Evolutionary conservation across 768 basidiomycete species (phyloP).

Genomic region (Podaxis carcinomalis): DNA sequence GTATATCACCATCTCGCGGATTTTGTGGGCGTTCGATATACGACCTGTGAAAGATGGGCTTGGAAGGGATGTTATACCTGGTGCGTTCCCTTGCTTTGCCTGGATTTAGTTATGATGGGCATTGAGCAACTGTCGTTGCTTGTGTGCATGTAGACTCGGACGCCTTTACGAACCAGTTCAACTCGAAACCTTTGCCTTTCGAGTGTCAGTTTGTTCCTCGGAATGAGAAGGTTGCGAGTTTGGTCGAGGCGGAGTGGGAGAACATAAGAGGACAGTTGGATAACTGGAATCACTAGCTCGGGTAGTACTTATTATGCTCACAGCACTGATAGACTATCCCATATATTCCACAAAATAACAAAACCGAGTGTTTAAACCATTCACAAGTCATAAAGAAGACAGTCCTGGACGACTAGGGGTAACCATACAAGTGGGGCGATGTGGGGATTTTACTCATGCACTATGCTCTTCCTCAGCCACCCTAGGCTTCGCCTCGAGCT

Average conservation of each 20-base stretch:
- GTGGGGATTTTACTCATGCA: too few relatives aligned
- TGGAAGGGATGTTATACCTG: slow-evolving; percentile 1
- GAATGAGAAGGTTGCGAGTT: slow-evolving; percentile 2
- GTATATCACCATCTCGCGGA: slow-evolving; percentile 20
- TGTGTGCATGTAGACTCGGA: slow-evolving; percentile 5
- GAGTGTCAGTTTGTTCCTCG: slow-evolving; percentile 14
- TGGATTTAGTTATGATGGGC: not conserved
- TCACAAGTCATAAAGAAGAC: too few relatives aligned
- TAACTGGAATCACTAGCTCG: slow-evolving; percentile 2
- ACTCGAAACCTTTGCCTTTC: slow-evolving; percentile 19
- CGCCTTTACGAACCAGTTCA: slow-evolving; percentile 17
- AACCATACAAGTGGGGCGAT: too few relatives aligned
- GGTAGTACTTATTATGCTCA: not conserved
- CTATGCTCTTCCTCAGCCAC: too few relatives aligned
- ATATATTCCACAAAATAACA: too few relatives aligned
- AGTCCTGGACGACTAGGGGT: too few relatives aligned
- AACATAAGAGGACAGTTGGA: slow-evolving; percentile 6
- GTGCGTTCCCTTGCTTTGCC: not conserved
- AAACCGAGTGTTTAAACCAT: too few relatives aligned
- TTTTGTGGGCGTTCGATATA: slow-evolving; percentile 22
- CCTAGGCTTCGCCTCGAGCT: too few relatives aligned
- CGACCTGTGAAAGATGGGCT: slow-evolving; percentile 9
- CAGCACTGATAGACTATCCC: not conserved
- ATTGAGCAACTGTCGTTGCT: not conserved
- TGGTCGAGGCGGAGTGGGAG: slow-evolving; percentile 11